Conservation (phyloP, 2,329 filamentous ascomycete genomes). For the Zymoseptoria brevis region DNA sequence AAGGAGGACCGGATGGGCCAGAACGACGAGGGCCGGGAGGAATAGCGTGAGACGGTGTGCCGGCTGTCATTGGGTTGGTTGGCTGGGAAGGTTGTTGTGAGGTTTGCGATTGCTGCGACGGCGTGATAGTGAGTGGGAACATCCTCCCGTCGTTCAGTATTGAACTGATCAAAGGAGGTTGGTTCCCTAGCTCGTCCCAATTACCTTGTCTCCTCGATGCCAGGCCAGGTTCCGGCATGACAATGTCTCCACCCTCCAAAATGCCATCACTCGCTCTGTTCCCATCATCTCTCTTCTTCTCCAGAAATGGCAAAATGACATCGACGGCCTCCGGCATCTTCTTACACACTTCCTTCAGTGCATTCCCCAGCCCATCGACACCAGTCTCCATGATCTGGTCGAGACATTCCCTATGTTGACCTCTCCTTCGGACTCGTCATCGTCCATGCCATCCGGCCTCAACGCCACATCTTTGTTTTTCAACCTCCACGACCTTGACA, state of each 20-base stretch:
- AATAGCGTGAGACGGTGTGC: background rate
- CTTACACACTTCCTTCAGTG: slow-evolving; percentile 17
- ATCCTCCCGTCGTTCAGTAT: background rate
- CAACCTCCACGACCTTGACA: slow-evolving; percentile 12
- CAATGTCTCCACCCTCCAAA: slow-evolving; percentile 11
- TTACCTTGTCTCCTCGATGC: slow-evolving; percentile 1
- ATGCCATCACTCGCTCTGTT: slow-evolving; percentile 1
- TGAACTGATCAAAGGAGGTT: background rate
- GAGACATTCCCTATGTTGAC: slow-evolving; percentile 8
- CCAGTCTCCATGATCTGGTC: slow-evolving; percentile 14
- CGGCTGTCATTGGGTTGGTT: background rate
- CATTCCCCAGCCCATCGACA: slow-evolving; percentile 8
- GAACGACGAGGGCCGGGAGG: background rate
- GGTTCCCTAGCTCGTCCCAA: background rate
- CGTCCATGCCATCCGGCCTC: slow-evolving; percentile 5
- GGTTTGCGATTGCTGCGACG: background rate
- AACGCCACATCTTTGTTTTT: slow-evolving; percentile 16
- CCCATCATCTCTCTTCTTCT: background rate
- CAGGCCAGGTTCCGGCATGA: slow-evolving; percentile 5
- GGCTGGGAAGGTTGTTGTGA: background rate
- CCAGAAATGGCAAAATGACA: slow-evolving; percentile 11
- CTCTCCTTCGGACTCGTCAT: slow-evolving; percentile 12
- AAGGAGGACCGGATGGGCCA: background rate
- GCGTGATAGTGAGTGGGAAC: background rate
- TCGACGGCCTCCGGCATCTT: slow-evolving; percentile 13